Conservation (phyloP, 768 basidiomycete species). For the Lentinula raphanica region DNA sequence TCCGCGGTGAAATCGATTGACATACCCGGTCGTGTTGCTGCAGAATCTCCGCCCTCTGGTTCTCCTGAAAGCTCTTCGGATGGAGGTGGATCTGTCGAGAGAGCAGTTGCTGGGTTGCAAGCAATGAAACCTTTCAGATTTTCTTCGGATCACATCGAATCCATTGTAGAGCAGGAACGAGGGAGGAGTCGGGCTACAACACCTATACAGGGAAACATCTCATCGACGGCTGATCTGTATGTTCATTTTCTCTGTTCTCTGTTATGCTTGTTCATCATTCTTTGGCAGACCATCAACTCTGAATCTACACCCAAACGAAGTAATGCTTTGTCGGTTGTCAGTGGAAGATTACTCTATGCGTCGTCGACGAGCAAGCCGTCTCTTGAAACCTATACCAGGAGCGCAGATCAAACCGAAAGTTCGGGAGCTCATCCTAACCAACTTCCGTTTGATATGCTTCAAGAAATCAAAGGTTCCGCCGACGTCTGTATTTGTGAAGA, state of each 20-base stretch:
- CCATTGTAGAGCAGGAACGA: slow-evolving; percentile 23
- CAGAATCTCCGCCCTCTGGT: slow-evolving; percentile 20
- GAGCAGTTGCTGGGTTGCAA: slow-evolving; percentile 27
- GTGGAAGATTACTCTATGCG: slow-evolving; percentile 53
- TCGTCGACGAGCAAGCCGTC: slow-evolving; percentile 51
- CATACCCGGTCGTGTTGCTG: slow-evolving; percentile 15
- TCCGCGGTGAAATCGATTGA: slow-evolving; percentile 12
- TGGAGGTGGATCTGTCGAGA: slow-evolving; percentile 41
- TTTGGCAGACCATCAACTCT: slow-evolving; percentile 28
- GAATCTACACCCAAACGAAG: slow-evolving; percentile 36
- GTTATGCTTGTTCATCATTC: neutral
- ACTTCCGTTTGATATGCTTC: slow-evolving; percentile 50
- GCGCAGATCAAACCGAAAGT: slow-evolving; percentile 45
- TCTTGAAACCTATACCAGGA: slow-evolving; percentile 47
- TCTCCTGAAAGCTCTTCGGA: slow-evolving; percentile 44
- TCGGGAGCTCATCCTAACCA: slow-evolving; percentile 53
- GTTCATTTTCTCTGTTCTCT: slow-evolving; percentile 11
- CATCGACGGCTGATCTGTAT: slow-evolving; percentile 40
- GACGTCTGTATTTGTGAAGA: slow-evolving; percentile 39
- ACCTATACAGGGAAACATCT: slow-evolving; percentile 47
- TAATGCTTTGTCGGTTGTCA: slow-evolving; percentile 42
- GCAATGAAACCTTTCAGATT: slow-evolving; percentile 14
- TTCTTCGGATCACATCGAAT: neutral
- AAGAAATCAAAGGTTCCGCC: slow-evolving; percentile 38
- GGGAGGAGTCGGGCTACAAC: slow-evolving; percentile 52